Evolutionary conservation across 148 eudicot genomes (phyloP), one percentile per base, ranked within the genome.

Genomic region (Cornus controversa): DNA sequence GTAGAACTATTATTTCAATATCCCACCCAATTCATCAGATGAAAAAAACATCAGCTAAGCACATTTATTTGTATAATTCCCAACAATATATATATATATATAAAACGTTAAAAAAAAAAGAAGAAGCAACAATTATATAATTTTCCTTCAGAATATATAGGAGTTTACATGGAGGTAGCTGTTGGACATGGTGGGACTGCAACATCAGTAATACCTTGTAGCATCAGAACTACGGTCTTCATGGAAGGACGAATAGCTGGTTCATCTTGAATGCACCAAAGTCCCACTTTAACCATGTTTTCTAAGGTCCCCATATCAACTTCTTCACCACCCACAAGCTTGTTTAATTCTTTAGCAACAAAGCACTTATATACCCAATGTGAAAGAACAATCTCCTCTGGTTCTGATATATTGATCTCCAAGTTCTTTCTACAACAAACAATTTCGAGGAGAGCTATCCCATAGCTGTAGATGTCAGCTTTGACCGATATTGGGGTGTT

Each of bases 201-300:
- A 31, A 31, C 34, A 31, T 31, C 34, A 1, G 0, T 24, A 65
- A 65, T 65, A 10, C 67, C 67, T 65, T 65, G 15, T 1, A 65
- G 66, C 66, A 65, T 65, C 29, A 65, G 10, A 25, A 65, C 67
- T 24, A 65, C 67, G 25, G 16, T 65, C 31, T 65, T 65, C 34
- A 65, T 65, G 29, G 29, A 24, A 9, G 67, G 67, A 26, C 67
- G 67, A 65, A 65, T 31, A 25, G 31, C 67, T 26, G 67, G 67
- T 11, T 65, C 67, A 11, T 65, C 67, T 65, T 24, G 31, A 26
- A 65, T 65, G 67, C 31, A 25, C 67, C 67, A 65, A 65, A 24
- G 67, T 26, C 67, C 67, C 67, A 65, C 67, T 26, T 65, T 65
- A 24, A 65, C 67, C 29, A 65, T 65, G 67, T 65, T 65, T 8